A percentile compares a stretch with the other conserved stretches of the same genome.
phyloP scores from a whole-genome alignment of 371 early-diverging fungal genomes.

The Syncephalastrum monosporum region DNA sequence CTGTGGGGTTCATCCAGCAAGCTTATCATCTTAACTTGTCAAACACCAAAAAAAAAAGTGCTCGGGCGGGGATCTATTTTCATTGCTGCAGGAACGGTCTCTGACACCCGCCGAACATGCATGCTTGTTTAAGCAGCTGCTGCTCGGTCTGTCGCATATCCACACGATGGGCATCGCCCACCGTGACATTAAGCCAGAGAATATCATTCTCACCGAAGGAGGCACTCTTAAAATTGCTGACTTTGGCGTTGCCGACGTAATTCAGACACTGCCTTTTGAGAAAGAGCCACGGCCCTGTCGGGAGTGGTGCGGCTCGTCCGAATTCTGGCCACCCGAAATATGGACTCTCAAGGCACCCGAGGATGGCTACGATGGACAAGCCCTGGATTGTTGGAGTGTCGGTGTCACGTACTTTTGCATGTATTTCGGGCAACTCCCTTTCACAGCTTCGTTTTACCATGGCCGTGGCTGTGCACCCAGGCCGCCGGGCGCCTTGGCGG shows the following conservation, averaged over 20 bases:
- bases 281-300: constrained; percentile 61
- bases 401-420: constrained; percentile 83
- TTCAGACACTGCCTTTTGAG: constrained; percentile 75
- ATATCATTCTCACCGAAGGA: constrained; percentile 79
- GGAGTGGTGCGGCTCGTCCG: constrained; percentile 83
- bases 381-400: constrained; percentile 83
- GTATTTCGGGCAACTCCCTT: constrained; percentile 70
- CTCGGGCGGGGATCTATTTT: constrained; percentile 60
- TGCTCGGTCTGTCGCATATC: constrained; percentile 93
- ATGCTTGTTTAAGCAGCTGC: constrained; percentile 82
- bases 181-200: constrained; percentile 90
- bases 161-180: constrained; percentile 89
- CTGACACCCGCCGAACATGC: constrained; percentile 41
- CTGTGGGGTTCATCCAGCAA: not conserved
- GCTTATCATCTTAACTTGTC: constrained; percentile 9
- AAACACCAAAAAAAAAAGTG: constrained; percentile 30
- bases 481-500: constrained; percentile 17
- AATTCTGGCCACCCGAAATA: constrained; percentile 89
- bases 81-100: constrained; percentile 43
- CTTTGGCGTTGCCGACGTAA: constrained; percentile 95
- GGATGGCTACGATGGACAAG: constrained; percentile 64
- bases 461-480: constrained; percentile 16
- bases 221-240: constrained; percentile 94
- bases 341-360: constrained; percentile 50
- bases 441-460: constrained; percentile 37